Evolutionary conservation across 345 rosid species (phyloP).

Genomic region (Theobroma cacao): DNA sequence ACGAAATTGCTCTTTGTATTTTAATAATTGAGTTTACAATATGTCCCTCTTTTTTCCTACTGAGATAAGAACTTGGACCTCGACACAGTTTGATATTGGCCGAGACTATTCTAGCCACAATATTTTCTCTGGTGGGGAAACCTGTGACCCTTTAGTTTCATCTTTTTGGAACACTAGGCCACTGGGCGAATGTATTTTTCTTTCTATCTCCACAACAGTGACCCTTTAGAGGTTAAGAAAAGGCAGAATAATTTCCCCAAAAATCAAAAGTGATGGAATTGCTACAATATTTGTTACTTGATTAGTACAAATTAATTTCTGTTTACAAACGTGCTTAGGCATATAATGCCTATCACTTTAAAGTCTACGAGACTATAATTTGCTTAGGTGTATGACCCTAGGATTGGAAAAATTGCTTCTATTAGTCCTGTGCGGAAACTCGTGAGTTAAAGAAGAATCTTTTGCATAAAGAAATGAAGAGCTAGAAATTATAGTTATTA

Average conservation of each 20-base stretch:
- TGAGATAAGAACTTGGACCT: no score
- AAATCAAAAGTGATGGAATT: not conserved
- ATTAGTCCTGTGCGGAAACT: not conserved
- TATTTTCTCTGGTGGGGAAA: not conserved
- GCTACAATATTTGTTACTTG: not conserved
- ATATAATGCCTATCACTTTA: not conserved
- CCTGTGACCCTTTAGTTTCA: not conserved
- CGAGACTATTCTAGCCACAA: no score
- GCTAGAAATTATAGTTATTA: not conserved
- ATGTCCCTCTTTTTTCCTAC: no score
- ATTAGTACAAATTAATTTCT: not conserved
- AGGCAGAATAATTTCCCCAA: not conserved
- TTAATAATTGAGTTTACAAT: no score
- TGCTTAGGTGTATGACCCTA: not conserved
- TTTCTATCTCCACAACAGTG: not conserved
- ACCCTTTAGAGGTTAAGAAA: not conserved
- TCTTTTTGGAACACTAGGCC: not conserved
- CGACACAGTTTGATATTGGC: no score
- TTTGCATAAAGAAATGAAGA: not conserved
- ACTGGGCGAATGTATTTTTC: not conserved
- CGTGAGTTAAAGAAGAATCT: not conserved
- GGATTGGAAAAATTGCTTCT: not conserved
- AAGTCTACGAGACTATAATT: not conserved
- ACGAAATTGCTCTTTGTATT: no score
- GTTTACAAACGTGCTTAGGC: not conserved